Conservation (phyloP, 371 early-diverging fungal genomes). For the Zancudomyces culisetae region DNA sequence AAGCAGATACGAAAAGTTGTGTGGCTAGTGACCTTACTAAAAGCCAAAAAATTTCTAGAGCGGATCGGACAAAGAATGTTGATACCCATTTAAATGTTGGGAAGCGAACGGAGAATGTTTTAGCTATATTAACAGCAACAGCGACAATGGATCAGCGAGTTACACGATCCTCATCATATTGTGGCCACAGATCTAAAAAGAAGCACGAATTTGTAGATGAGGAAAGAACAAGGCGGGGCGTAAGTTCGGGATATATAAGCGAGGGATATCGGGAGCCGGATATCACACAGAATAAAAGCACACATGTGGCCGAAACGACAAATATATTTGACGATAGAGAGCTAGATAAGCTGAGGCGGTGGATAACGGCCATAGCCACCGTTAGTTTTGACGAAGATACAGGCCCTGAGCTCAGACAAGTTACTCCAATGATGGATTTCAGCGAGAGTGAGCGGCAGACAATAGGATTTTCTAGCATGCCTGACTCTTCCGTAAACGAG, state of each 20-base stretch:
- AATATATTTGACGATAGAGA: not conserved
- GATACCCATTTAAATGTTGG: not conserved
- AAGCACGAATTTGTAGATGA: no score
- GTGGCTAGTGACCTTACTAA: no score
- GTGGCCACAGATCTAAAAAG: not conserved
- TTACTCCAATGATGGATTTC: conserved; percentile 66
- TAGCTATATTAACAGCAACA: not conserved
- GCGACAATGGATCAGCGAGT: not conserved
- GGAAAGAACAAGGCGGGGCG: not conserved
- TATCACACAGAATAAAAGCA: not conserved
- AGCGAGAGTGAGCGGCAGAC: conserved; percentile 55
- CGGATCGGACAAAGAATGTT: no score
- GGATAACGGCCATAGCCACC: conserved; percentile 73
- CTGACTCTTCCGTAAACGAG: conserved; percentile 81
- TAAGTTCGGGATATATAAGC: no score
- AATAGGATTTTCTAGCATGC: conserved; percentile 86
- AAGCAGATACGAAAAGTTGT: no score
- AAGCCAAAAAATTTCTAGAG: not conserved
- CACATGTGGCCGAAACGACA: no score
- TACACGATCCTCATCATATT: not conserved
- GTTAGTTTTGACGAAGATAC: conserved; percentile 89
- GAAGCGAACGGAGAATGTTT: not conserved
- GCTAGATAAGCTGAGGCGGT: conserved; percentile 32
- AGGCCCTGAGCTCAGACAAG: conserved; percentile 70
- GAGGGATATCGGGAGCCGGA: not conserved